Evolutionary conservation across 1,139 yeast genomes (phyloP), one percentile per base, ranked within the genome.

Genomic region (Pichia terricola): DNA sequence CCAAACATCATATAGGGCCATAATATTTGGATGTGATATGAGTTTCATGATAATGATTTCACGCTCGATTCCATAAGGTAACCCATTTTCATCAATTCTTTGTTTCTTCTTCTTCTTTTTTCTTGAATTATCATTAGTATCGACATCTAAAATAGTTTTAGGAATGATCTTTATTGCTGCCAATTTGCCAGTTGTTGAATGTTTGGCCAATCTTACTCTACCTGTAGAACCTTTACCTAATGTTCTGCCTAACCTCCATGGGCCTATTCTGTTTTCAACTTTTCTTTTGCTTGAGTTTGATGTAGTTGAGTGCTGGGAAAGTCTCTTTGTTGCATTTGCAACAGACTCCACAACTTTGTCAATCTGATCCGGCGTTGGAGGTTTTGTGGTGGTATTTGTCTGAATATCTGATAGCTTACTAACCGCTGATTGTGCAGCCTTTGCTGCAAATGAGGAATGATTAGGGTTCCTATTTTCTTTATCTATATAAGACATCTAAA

Each of bases 141-240:
- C 22, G 34, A 40, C 44, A 8, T 42, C 37, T 6, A 42, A 35
- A 10, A 43, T 39, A 45, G 70, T 78, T 57, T 83, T 83, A 34
- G 87, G 81, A 1, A 83, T 88, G 42, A 83, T 87, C 60, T 83
- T 83, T 25, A 83, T 86, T 5, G 94, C 94, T 11, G 91, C 88
- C 53, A 80, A 69, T 55, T 80, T 84, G 22, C 89, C 89, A 1
- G 83, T 79, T 36, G 67, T 62, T 52, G 72, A 68, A 57, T 83
- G 82, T 46, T 82, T 81, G 16, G 89, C 94, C 39, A 83, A 63
- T 34, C 85, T 69, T 3, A 83, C 94, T 48, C 89, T 68, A 3
- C 91, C 91, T 0, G 91, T 81, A 42, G 91, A 84, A 26, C 94
- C 94, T 57, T 85, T 72, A 4, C 94, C 94, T 45, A 83, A 64